A percentile compares a stretch with the other conserved stretches of the same genome.
Conservation (phyloP, 768 basidiomycete genomes). For the Trichaptum fuscoviolaceum region DNA sequence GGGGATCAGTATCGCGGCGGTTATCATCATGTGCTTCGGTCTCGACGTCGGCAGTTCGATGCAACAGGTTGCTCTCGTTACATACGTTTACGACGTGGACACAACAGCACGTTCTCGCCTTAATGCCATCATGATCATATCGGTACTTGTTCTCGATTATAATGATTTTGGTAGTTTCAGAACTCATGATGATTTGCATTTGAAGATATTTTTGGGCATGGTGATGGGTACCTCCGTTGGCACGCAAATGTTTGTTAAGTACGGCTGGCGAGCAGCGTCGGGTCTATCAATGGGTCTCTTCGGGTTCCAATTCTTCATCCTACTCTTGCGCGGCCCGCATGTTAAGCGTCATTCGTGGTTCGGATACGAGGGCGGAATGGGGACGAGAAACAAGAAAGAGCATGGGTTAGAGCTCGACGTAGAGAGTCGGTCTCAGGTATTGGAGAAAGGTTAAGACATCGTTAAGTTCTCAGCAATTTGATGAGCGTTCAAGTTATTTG, state of each 20-base stretch:
- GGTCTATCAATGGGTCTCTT: slow-evolving; percentile 29
- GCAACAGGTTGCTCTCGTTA: slow-evolving; percentile 28
- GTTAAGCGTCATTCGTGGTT: slow-evolving; percentile 50
- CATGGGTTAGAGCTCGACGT: not conserved
- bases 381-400: slow-evolving; percentile 27
- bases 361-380: slow-evolving; percentile 56
- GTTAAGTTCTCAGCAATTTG: too few relatives aligned
- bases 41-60: slow-evolving; percentile 36
- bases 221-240: slow-evolving; percentile 38
- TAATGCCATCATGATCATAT: slow-evolving; percentile 23
- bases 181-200: not conserved
- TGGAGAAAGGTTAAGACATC: not conserved
- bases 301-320: slow-evolving; percentile 28
- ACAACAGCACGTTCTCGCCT: slow-evolving; percentile 20
- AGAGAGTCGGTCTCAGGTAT: not conserved
- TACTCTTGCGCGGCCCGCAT: slow-evolving; percentile 34
- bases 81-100: slow-evolving; percentile 13
- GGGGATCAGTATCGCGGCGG: slow-evolving; percentile 31
- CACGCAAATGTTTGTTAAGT: slow-evolving; percentile 31
- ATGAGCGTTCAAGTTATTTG: too few relatives aligned
- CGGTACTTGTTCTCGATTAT: slow-evolving; percentile 14
- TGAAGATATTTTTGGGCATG: slow-evolving; percentile 24
- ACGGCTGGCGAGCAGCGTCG: slow-evolving; percentile 33
- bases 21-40: slow-evolving; percentile 35
- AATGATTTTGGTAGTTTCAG: not conserved